phyloP scores from a whole-genome alignment of 306 rosid species.

The Ormosia semicastrata region DNA sequence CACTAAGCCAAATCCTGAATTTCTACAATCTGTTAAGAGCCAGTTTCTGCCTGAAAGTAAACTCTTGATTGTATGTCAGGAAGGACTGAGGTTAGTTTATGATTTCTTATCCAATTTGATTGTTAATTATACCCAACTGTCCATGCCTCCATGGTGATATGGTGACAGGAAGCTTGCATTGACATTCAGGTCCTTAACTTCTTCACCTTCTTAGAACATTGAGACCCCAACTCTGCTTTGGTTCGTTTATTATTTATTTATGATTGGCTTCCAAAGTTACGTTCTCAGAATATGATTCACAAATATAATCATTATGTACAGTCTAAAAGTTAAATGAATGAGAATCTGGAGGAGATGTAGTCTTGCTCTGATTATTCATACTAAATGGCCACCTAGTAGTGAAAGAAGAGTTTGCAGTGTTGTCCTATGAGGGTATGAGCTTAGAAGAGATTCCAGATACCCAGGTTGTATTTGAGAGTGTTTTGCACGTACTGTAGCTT shows the following conservation, averaged over 20 bases:
- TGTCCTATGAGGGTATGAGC: background rate
- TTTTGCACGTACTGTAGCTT: background rate
- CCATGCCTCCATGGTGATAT: background rate
- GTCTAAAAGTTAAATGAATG: background rate
- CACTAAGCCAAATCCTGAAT: constrained; percentile 81
- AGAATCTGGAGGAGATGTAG: background rate
- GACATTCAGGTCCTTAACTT: background rate
- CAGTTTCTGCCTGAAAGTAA: constrained; percentile 65
- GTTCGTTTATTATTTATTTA: background rate
- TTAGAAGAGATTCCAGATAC: background rate
- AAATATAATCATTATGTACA: background rate
- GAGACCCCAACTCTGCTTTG: background rate
- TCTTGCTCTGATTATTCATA: constrained; percentile 7
- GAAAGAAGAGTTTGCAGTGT: background rate
- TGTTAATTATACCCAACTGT: background rate
- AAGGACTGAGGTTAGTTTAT: constrained; percentile 81
- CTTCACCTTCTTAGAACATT: background rate
- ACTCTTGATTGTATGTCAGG: constrained; percentile 87
- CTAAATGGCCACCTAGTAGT: background rate
- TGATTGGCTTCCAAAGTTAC: constrained; percentile 9
- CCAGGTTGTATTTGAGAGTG: background rate
- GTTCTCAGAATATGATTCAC: background rate
- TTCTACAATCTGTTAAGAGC: constrained; percentile 68
- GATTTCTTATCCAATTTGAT: background rate
- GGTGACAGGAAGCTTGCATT: background rate